Percentiles rank a stretch among this genome's conserved stretches.
Conservation (phyloP, 441 rosid genomes). For the Gossypium schwendimanii region DNA sequence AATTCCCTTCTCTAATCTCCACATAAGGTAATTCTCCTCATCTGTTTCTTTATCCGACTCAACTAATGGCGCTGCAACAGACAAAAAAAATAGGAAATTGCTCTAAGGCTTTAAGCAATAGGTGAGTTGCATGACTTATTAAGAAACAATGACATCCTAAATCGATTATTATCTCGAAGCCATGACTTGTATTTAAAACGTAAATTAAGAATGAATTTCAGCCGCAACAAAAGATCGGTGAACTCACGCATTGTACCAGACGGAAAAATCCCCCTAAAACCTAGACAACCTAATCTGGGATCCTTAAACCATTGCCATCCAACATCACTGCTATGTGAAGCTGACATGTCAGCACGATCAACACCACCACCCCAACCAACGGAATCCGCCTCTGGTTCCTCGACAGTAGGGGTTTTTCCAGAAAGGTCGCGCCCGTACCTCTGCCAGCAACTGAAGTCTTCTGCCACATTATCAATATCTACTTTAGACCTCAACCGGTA, state of each 20-base stretch:
- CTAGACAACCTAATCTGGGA: slow-evolving; percentile 78
- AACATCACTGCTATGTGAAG: slow-evolving; percentile 47
- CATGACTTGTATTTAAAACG: background rate
- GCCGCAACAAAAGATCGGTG: slow-evolving; percentile 3
- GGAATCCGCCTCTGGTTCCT: slow-evolving; percentile 62
- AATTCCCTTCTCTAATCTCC: slow-evolving; percentile 83
- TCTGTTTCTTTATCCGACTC: slow-evolving; percentile 74
- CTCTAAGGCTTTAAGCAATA: background rate
- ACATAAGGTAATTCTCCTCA: slow-evolving; percentile 53
- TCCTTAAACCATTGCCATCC: slow-evolving; percentile 91
- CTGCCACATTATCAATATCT: slow-evolving; percentile 68
- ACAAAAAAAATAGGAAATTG: background rate
- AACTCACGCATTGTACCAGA: slow-evolving; percentile 50
- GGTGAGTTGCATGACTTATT: background rate
- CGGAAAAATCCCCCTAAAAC: slow-evolving; percentile 72
- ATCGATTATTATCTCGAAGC: background rate
- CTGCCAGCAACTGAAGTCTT: slow-evolving; percentile 79
- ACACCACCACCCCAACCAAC: slow-evolving; percentile 61
- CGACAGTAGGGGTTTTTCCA: slow-evolving; percentile 24
- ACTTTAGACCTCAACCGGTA: slow-evolving; percentile 83
- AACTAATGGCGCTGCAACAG: slow-evolving; percentile 70
- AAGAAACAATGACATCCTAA: slow-evolving; percentile 9
- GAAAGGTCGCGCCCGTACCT: slow-evolving; percentile 46
- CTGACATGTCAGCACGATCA: slow-evolving; percentile 46
- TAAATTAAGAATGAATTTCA: background rate